Conservation (phyloP, 768 basidiomycete species). For the Russula sp. region DNA sequence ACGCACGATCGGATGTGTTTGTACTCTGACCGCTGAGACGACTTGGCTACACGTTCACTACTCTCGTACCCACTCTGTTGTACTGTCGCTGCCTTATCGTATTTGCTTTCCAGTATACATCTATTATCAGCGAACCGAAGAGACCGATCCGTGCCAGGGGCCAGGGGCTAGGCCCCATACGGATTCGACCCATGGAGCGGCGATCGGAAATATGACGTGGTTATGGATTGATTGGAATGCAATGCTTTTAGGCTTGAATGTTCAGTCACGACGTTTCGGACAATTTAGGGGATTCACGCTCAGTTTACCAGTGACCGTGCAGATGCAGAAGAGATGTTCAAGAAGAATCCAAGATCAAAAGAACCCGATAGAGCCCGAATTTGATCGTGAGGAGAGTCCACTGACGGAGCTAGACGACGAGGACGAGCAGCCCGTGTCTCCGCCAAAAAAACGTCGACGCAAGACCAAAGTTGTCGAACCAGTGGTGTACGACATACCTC, state of each 20-base stretch:
- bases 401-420: conserved; percentile 23
- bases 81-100: background rate
- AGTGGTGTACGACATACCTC: conserved; percentile 59
- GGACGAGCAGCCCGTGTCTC: background rate
- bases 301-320: background rate
- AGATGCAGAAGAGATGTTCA: background rate
- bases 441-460: conserved; percentile 30
- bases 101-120: background rate
- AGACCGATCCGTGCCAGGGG: background rate
- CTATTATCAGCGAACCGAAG: background rate
- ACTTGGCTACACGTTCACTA: background rate
- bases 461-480: conserved; percentile 38
- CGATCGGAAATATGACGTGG: background rate
- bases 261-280: no score
- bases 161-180: background rate
- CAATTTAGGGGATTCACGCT: background rate
- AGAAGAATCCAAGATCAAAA: background rate
- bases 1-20: conserved; percentile 22
- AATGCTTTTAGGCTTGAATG: background rate
- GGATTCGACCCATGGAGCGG: background rate
- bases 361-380: background rate
- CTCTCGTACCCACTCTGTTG: background rate
- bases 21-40: conserved; percentile 6
- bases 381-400: conserved; percentile 21
- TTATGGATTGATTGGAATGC: background rate